Evolutionary conservation across 1,284 basidiomycete species (phyloP).

Genomic region (Irpex rosettiformis): DNA sequence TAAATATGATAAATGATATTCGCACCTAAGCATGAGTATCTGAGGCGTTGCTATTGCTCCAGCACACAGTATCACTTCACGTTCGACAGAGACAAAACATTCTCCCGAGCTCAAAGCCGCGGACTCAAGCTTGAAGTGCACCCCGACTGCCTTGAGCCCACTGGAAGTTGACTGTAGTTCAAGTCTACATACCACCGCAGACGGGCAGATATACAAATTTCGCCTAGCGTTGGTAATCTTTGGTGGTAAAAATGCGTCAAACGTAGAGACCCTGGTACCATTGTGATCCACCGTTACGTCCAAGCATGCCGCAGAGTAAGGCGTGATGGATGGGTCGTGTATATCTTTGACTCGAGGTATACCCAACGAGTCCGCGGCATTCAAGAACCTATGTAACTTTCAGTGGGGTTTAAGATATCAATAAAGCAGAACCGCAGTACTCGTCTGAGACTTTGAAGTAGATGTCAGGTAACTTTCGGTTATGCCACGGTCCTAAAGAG

Average conservation of each 20-base stretch:
- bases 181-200: conserved; percentile 9
- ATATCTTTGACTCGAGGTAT: conserved; percentile 7
- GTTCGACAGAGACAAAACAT: background rate
- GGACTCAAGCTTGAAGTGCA: background rate
- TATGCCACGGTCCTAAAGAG: conserved; percentile 4
- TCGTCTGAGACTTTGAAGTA: conserved; percentile 3
- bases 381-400: conserved; percentile 1
- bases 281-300: conserved; percentile 7
- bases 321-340: conserved; percentile 8
- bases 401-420: background rate
- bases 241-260: conserved; percentile 12
- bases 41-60: conserved; percentile 9
- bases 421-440: background rate
- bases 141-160: conserved; percentile 1
- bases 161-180: background rate
- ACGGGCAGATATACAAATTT: conserved; percentile 13
- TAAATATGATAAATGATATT: background rate
- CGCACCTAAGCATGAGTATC: conserved; percentile 8
- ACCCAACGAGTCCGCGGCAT: conserved; percentile 8
- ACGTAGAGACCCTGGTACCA: conserved; percentile 12
- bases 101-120: background rate
- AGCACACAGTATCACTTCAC: conserved; percentile 7
- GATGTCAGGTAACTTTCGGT: conserved; percentile 6
- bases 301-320: conserved; percentile 5
- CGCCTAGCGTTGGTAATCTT: background rate